Conservation (phyloP, 2,329 filamentous ascomycete genomes). For the Teratosphaeria gauchensis region DNA sequence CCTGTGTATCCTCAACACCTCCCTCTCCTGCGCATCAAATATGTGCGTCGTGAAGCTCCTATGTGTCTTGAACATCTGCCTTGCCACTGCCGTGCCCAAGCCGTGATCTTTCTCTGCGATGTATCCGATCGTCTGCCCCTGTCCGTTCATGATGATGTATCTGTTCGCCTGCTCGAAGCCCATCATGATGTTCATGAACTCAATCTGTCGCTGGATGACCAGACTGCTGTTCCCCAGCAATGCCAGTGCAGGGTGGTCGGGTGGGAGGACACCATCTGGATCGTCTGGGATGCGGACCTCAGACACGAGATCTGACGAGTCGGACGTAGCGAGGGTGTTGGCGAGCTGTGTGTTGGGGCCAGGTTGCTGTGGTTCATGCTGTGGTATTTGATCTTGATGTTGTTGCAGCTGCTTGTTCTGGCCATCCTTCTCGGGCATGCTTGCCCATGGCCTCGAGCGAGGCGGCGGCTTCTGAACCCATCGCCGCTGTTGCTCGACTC, state of each 20-base stretch:
- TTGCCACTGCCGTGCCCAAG: slow-evolving; percentile 44
- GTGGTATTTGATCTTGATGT: slow-evolving; percentile 3
- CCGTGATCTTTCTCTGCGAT: slow-evolving; percentile 55
- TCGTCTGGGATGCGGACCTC: slow-evolving; percentile 55
- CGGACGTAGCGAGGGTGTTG: slow-evolving; percentile 35
- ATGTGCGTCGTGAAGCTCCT: slow-evolving; percentile 56
- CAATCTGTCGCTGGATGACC: slow-evolving; percentile 53
- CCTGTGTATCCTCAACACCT: slow-evolving; percentile 52
- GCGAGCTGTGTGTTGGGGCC: slow-evolving; percentile 30
- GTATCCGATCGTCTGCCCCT: slow-evolving; percentile 54
- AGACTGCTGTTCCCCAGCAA: slow-evolving; percentile 53
- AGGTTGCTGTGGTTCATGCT: slow-evolving; percentile 8
- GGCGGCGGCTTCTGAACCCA: slow-evolving; percentile 12
- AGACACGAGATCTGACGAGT: slow-evolving; percentile 43
- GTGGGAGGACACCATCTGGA: slow-evolving; percentile 48
- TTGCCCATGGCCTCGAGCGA: slow-evolving; percentile 10
- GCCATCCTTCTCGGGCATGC: slow-evolving; percentile 3
- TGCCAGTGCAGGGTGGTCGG: slow-evolving; percentile 47
- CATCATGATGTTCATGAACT: slow-evolving; percentile 57
- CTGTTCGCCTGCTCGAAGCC: slow-evolving; percentile 59
- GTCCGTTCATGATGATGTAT: slow-evolving; percentile 56
- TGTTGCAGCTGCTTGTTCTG: slow-evolving; percentile 1
- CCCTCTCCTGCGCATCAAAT: slow-evolving; percentile 51
- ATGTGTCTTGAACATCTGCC: slow-evolving; percentile 54
- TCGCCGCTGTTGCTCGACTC: slow-evolving; percentile 8